Base-by-base conservation (phyloP, 257 asterid species). In the Rauvolfia tetraphylla region DNA sequence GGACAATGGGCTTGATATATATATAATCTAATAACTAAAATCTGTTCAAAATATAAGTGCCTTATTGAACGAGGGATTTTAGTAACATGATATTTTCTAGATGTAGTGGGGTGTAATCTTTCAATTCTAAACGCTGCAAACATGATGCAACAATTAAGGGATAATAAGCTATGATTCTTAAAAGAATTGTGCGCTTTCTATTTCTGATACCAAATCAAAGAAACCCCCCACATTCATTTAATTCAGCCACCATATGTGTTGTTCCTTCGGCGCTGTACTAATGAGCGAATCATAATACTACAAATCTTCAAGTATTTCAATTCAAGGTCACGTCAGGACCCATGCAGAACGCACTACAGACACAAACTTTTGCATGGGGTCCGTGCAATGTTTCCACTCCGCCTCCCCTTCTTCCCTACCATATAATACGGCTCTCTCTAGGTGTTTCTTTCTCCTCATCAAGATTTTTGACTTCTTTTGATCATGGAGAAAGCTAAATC, bases 401-500 rank as follows among this genome's bases (percentile, higher is more conserved):
- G 10, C n/a, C n/a, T n/a, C n/a, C n/a, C n/a, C n/a, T n/a, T n/a
- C 8, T 56, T 54, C 56, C 46, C 61, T 13, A 63, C 77, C 70
- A 77, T 77, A 39, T 66, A 71, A 71, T 76, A 18, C 67, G n/a
- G 5, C 38, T 22, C 62, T 11, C 2, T 22, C 54, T 66, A 14
- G 29, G 34, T 76, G 29, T 76, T 38, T 79, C 74, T 68, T 69
- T 63, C 72, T 78, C 69, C 84, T 82, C 81, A 75, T 66, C 73
- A 31, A 51, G 56, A 8, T 49, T 44, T 46, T n/a, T 68, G 53
- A 44, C 74, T 58, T 51, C 74, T 66, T 49, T 62, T 71, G 63
- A 73, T 34, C 66, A 94, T 95, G 97, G 98, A 91, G 73, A 92
- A 88, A 85, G 84, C 84, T 31, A 89, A 83, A 89, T 81, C 97